These are phyloP conservation scores for Phialophora tarda DNA, from an alignment of 2,329 filamentous ascomycete genomes.

Conservation along the genomic window DNA sequence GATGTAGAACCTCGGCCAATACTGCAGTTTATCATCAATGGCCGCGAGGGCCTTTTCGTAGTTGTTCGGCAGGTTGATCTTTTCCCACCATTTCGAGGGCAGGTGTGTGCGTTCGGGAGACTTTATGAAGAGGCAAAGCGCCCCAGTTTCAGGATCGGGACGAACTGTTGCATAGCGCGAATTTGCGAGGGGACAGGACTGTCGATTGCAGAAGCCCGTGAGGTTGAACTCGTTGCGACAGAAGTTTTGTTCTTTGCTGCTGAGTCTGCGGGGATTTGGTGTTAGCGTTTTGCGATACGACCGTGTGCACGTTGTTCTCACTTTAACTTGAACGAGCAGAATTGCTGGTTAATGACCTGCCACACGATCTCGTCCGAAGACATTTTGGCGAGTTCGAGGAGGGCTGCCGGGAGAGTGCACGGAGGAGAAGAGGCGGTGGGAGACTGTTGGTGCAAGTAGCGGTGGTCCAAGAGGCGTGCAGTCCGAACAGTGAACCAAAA, in stretches of 20 bases:
- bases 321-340: conserved; percentile 95
- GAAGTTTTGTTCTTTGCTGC: conserved; percentile 86
- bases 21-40: conserved; percentile 83
- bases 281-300: conserved; percentile 16
- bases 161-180: conserved; percentile 91
- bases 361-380: conserved; percentile 96
- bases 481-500: conserved; percentile 8
- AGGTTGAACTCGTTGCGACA: conserved; percentile 95
- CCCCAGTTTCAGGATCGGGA: conserved; percentile 76
- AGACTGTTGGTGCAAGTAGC: background rate
- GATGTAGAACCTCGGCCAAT: conserved; percentile 91
- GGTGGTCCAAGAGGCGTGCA: conserved; percentile 8
- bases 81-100: conserved; percentile 92
- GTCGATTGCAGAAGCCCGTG: conserved; percentile 79
- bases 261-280: conserved; percentile 55
- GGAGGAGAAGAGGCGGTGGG: background rate
- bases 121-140: conserved; percentile 96
- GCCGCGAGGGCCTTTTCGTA: conserved; percentile 88
- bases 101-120: conserved; percentile 86
- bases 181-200: conserved; percentile 90
- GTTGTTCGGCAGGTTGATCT: conserved; percentile 85
- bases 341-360: conserved; percentile 94
- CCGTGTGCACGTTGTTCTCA: conserved; percentile 50
- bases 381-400: conserved; percentile 57
- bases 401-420: background rate